Evolutionary conservation across 2,329 filamentous ascomycete species (phyloP), one percentile per base, ranked within the genome.

Genomic region (Tolypocladium ophioglossoides): DNA sequence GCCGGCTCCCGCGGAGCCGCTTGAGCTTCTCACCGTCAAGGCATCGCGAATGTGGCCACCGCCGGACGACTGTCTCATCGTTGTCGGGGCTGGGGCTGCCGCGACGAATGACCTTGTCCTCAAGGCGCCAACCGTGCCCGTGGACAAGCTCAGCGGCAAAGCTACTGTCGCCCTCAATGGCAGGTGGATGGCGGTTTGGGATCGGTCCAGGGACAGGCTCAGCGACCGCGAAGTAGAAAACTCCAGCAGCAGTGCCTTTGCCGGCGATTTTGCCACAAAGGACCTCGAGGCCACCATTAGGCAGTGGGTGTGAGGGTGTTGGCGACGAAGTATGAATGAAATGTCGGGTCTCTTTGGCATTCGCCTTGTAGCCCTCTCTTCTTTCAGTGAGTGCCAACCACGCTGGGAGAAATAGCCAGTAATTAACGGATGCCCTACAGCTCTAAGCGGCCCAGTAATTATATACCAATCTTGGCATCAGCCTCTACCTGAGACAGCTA

Each of bases 161-260:
- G 62, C 64, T 8, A 66, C 56, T 30, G 68, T 71, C 20, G 57
- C 61, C 53, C 64, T 67, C 52, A 60, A 63, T 52, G 71, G 71
- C 6, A 55, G 59, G 50, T 74, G 71, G 71, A 65, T 62, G 59
- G 61, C 62, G 18, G 70, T 72, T 14, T 72, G 70, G 69, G 60
- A 61, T 8, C 54, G 57, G 46, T 18, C 55, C 16, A 59, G 56
- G 54, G 55, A 52, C 59, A 60, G 59, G 46, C 40, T 63, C 16
- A 56, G 54, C 27, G 54, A 56, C n/a, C 49, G 54, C 14, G 58
- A 57, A 18, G 49, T 53, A 41, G 54, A 57, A 4, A 34, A 50
- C 16, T 53, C 53, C 34, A 53, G 52, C 37, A 37, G 47, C 18
- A 54, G 41, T 37, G 54, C 41, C 18, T 57, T 56, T 39, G 38